Percentiles rank a stretch among this genome's conserved stretches.
These are phyloP conservation scores for Aspergillus aculeatus DNA, from an alignment of 2,329 filamentous ascomycete genomes.

Conservation along the genomic window DNA sequence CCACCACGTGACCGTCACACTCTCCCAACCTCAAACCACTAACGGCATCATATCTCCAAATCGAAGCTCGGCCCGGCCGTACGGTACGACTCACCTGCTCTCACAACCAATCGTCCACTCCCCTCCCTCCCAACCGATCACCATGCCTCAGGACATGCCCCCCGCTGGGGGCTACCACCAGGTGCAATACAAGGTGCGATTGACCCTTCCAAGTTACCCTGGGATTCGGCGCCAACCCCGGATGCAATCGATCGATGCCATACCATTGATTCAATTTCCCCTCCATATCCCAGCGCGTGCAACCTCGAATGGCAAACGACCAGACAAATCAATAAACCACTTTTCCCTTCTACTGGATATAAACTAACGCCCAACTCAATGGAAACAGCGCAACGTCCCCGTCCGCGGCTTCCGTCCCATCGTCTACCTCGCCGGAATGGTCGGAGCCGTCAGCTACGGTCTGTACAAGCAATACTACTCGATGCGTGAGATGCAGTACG, in stretches of 20 bases:
- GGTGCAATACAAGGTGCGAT: conserved; percentile 89
- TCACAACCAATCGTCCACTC: conserved; percentile 21
- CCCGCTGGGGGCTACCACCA: conserved; percentile 90
- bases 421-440: conserved; percentile 73
- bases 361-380: too few relatives aligned
- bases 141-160: conserved; percentile 97
- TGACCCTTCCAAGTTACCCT: background rate
- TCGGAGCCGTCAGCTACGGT: conserved; percentile 78
- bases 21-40: conserved; percentile 1
- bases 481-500: conserved; percentile 88
- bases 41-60: conserved; percentile 17
- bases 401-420: conserved; percentile 84
- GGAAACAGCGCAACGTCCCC: conserved; percentile 78
- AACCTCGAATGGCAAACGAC: background rate
- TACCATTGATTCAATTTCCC: too few relatives aligned
- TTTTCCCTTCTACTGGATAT: too few relatives aligned
- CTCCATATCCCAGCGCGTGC: background rate
- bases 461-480: conserved; percentile 84
- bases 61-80: background rate
- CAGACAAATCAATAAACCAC: too few relatives aligned
- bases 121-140: conserved; percentile 32
- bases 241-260: too few relatives aligned
- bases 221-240: background rate
- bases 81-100: conserved; percentile 10
- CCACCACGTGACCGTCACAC: conserved; percentile 28